Percentiles rank a stretch among this genome's conserved stretches.
Evolutionary conservation across 1,284 basidiomycete genomes (phyloP).

Genomic region (Boletus albobrunnescens): DNA sequence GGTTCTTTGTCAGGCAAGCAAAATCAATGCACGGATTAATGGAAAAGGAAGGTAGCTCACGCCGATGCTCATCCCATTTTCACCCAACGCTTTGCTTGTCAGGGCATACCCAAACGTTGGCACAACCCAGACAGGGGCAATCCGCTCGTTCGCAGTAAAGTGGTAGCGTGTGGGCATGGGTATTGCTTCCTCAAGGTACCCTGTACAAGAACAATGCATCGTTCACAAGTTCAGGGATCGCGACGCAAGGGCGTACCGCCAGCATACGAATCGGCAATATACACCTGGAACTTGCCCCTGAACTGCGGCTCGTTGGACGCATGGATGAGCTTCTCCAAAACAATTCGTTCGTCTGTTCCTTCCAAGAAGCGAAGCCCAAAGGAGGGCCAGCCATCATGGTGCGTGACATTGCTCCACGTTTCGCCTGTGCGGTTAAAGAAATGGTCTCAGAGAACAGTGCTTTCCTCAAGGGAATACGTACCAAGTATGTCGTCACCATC

Average conservation of each 20-base stretch:
- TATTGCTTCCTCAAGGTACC: conserved; percentile 14
- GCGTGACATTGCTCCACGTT: conserved; percentile 28
- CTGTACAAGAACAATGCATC: conserved; percentile 11
- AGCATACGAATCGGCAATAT: conserved; percentile 55
- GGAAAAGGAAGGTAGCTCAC: conserved; percentile 43
- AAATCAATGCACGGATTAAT: neutral
- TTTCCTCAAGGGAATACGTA: neutral
- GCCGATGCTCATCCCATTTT: conserved; percentile 67
- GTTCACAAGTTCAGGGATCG: neutral
- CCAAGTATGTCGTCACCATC: conserved; percentile 69
- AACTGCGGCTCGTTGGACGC: conserved; percentile 38
- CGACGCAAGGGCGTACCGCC: conserved; percentile 19
- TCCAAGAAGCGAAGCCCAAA: conserved; percentile 75
- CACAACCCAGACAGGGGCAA: conserved; percentile 84
- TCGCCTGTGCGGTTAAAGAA: conserved; percentile 16
- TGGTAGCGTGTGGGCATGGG: conserved; percentile 79
- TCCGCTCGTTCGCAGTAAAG: conserved; percentile 66
- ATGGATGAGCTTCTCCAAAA: conserved; percentile 50
- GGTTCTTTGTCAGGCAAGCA: conserved; percentile 46
- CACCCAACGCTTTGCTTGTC: conserved; percentile 59
- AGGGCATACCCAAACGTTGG: conserved; percentile 75
- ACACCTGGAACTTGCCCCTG: conserved; percentile 67
- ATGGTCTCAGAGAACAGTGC: neutral
- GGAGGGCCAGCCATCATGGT: conserved; percentile 67
- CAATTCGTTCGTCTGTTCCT: conserved; percentile 51